Conservation (phyloP, 495 filamentous ascomycete species). For the Daldinia concentrica region DNA sequence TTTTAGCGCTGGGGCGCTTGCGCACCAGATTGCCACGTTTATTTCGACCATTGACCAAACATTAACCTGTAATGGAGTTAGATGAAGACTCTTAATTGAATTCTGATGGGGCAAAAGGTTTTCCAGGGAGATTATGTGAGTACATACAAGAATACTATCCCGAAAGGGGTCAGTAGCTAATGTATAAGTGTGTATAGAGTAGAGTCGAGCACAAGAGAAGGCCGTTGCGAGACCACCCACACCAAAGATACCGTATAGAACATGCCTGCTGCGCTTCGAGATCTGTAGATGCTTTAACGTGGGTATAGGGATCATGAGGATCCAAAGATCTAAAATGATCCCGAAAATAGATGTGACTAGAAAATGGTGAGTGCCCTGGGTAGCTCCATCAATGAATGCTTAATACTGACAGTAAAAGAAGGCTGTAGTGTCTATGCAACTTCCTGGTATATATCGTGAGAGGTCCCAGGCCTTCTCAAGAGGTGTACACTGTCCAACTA, state of each 20-base stretch:
- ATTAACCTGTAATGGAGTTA: conserved; percentile 43
- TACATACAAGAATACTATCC: conserved; percentile 46
- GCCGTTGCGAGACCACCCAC: conserved; percentile 57
- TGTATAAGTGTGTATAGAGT: conserved; percentile 53
- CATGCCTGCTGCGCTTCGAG: conserved; percentile 52
- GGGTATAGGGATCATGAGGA: conserved; percentile 60
- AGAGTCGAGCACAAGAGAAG: conserved; percentile 56
- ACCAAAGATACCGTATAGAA: conserved; percentile 59
- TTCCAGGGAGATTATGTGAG: background rate
- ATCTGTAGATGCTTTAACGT: conserved; percentile 53
- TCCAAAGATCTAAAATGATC: conserved; percentile 62
- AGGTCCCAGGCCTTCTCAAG: conserved; percentile 59
- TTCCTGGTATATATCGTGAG: conserved; percentile 43
- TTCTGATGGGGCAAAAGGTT: too few relatives aligned
- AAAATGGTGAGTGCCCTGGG: background rate
- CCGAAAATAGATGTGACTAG: conserved; percentile 59
- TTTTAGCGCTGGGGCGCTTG: conserved; percentile 46
- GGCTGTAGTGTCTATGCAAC: conserved; percentile 59
- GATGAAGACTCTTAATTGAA: background rate
- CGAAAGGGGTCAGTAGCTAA: conserved; percentile 49
- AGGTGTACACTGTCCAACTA: conserved; percentile 57
- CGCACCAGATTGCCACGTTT: conserved; percentile 48
- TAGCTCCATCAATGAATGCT: background rate
- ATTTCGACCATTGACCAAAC: conserved; percentile 58
- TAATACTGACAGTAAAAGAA: conserved; percentile 59